These are phyloP conservation scores for Ceratocystis alfenasii DNA, from an alignment of 2,329 filamentous ascomycete genomes.

Conservation along the genomic window DNA sequence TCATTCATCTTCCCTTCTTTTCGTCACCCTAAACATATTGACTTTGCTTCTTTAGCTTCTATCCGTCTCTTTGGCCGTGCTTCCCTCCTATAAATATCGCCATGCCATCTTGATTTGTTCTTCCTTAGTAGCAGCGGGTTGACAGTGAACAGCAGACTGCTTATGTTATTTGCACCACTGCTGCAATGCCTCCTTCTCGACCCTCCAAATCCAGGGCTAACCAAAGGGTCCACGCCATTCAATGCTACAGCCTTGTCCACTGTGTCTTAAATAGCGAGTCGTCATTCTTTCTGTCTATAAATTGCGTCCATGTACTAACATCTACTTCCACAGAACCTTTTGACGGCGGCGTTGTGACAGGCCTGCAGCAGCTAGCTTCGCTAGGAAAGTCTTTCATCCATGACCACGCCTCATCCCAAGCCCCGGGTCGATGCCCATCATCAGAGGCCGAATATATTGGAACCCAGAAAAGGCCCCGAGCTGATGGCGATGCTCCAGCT, in stretches of 20 bases:
- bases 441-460: background rate
- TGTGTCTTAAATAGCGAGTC: background rate
- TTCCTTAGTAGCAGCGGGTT: too few species aligned
- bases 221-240: background rate
- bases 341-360: background rate
- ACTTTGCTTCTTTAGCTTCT: too few species aligned
- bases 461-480: background rate
- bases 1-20: too few species aligned
- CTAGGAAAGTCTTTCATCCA: background rate
- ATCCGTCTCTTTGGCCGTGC: too few species aligned
- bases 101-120: background rate
- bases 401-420: background rate
- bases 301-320: background rate
- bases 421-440: background rate
- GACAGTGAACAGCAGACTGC: too few species aligned
- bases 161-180: background rate
- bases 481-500: background rate
- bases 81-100: too few species aligned
- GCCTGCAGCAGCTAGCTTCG: background rate
- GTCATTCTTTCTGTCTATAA: background rate
- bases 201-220: background rate
- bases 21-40: too few species aligned
- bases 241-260: background rate
- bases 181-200: background rate
- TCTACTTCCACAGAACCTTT: background rate